Percentiles rank a stretch among this genome's conserved stretches.
Conservation (phyloP, 2,329 filamentous ascomycete species). For the Cladosporium sp. region DNA sequence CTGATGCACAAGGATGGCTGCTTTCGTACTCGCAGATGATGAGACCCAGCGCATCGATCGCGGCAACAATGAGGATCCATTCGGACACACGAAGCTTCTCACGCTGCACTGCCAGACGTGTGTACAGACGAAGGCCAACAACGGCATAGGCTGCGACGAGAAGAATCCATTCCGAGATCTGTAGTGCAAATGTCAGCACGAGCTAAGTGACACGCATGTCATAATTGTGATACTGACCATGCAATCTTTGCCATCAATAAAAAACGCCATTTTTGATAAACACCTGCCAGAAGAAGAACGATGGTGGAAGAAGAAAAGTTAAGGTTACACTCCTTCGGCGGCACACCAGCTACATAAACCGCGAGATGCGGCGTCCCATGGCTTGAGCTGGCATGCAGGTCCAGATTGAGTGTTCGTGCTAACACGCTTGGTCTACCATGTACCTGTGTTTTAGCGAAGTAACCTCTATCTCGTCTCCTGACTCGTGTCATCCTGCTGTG, state of each 20-base stretch:
- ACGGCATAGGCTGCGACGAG: constrained; percentile 70
- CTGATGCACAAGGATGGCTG: neutral
- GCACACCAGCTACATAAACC: constrained; percentile 1
- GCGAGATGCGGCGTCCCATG: neutral
- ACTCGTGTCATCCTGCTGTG: neutral
- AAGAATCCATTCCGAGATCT: constrained; percentile 61
- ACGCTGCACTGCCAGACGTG: constrained; percentile 38
- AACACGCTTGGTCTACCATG: neutral
- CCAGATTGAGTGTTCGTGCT: neutral
- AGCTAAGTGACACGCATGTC: constrained; percentile 36
- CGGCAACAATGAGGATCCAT: constrained; percentile 35
- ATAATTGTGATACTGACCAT: constrained; percentile 17
- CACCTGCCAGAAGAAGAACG: neutral
- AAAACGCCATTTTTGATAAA: constrained; percentile 18
- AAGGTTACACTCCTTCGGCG: neutral
- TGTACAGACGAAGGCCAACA: constrained; percentile 50
- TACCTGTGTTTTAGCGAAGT: constrained; percentile 7
- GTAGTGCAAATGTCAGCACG: constrained; percentile 33
- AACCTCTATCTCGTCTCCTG: neutral
- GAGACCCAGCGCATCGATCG: constrained; percentile 37
- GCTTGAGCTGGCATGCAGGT: constrained; percentile 6
- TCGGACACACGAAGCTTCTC: constrained; percentile 38
- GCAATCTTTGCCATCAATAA: constrained; percentile 22
- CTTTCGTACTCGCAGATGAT: constrained; percentile 38
- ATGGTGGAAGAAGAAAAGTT: neutral